Conservation (phyloP, 768 basidiomycete genomes). For the Tubosaeta brunneosetosa region DNA sequence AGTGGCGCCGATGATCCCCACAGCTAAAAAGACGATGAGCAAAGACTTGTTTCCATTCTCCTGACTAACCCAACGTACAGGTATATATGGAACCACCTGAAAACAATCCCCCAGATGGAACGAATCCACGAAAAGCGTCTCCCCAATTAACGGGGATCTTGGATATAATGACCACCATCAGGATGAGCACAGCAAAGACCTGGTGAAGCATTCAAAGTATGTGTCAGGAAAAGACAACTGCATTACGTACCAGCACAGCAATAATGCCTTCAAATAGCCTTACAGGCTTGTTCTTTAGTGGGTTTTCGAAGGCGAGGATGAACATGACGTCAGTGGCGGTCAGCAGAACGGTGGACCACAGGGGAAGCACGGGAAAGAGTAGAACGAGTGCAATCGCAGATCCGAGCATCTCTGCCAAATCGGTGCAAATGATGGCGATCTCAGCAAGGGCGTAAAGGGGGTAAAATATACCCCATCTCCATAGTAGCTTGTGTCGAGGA, state of each 20-base stretch:
- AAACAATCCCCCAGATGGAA: constrained; percentile 67
- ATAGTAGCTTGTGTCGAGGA: constrained; percentile 51
- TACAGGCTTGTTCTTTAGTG: constrained; percentile 60
- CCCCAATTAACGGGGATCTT: constrained; percentile 69
- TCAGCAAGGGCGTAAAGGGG: constrained; percentile 64
- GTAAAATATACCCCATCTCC: constrained; percentile 57
- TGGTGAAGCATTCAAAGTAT: constrained; percentile 17
- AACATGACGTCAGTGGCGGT: constrained; percentile 67
- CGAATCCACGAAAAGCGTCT: constrained; percentile 66
- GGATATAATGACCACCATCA: constrained; percentile 73
- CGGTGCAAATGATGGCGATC: constrained; percentile 70
- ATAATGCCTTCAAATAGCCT: constrained; percentile 66
- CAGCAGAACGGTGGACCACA: constrained; percentile 68
- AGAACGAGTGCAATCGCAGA: constrained; percentile 78
- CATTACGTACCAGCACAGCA: constrained; percentile 47
- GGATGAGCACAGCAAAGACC: constrained; percentile 70
- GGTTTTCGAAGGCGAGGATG: constrained; percentile 68
- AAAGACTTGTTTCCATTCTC: too few relatives aligned
- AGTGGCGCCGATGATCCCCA: constrained; percentile 77
- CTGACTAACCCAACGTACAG: too few relatives aligned
- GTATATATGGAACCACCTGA: constrained; percentile 56
- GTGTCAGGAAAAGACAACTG: not conserved
- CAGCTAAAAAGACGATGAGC: constrained; percentile 39
- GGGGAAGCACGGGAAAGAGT: constrained; percentile 61
- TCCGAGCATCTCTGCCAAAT: constrained; percentile 77